phyloP scores from a whole-genome alignment of 2,329 filamentous ascomycete species.

The Talaromyces sp. region DNA sequence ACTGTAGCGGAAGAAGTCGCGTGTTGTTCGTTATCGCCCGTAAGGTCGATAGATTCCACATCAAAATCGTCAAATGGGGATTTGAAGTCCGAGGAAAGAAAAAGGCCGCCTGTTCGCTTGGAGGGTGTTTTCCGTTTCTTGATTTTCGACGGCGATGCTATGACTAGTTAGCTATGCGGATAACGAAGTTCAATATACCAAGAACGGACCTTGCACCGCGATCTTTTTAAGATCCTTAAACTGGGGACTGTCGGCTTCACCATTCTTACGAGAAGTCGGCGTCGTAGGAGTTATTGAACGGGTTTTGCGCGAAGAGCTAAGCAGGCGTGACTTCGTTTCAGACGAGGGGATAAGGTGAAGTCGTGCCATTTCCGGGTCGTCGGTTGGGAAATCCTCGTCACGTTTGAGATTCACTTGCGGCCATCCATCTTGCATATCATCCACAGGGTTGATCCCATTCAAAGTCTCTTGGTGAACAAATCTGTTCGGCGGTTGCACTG shows the following conservation, averaged over 20 bases:
- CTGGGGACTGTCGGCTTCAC: slow-evolving; percentile 11
- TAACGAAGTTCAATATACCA: background rate
- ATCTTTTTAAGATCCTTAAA: slow-evolving; percentile 7
- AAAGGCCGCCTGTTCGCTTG: background rate
- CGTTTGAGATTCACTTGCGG: slow-evolving; percentile 18
- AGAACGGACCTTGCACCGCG: slow-evolving; percentile 23
- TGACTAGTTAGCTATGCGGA: background rate
- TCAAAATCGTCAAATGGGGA: slow-evolving; percentile 21
- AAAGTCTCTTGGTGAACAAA: background rate
- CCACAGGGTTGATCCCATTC: background rate
- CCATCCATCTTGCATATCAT: background rate
- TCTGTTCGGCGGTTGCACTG: slow-evolving; percentile 16
- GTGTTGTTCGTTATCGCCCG: slow-evolving; percentile 32
- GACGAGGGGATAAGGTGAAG: slow-evolving; percentile 39
- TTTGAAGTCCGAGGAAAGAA: slow-evolving; percentile 7
- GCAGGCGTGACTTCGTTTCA: slow-evolving; percentile 35
- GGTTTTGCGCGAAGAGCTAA: slow-evolving; percentile 26
- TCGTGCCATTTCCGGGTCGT: slow-evolving; percentile 39
- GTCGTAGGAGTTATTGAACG: slow-evolving; percentile 18
- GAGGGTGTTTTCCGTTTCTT: slow-evolving; percentile 8
- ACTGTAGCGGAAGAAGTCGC: slow-evolving; percentile 32
- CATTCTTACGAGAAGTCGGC: slow-evolving; percentile 14
- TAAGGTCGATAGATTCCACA: slow-evolving; percentile 45
- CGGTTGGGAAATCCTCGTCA: slow-evolving; percentile 21
- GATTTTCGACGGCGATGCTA: slow-evolving; percentile 2